Evolutionary conservation across 2,329 filamentous ascomycete species (phyloP), one percentile per base, ranked within the genome.

Genomic region (Chaetomium globosum): DNA sequence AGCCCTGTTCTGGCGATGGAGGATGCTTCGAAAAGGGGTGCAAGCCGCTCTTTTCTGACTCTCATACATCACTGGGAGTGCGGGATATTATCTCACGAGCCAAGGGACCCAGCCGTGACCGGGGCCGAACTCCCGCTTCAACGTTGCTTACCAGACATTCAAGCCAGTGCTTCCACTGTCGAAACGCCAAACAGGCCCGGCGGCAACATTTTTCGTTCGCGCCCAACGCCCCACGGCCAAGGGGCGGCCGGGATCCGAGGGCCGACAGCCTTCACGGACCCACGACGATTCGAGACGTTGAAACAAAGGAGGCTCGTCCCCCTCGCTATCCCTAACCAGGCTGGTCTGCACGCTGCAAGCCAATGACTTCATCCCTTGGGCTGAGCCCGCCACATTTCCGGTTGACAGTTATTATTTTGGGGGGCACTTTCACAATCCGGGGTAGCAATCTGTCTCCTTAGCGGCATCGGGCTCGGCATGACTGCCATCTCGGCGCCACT

Each of bases 401-500:
- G n/a, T 9, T 21, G 26, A 52, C 31, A n/a, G 9, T 39, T 26
- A 13, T n/a, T 23, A 39, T 10, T 9, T 12, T 12, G 23, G 10
- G 23, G 28, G 28, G 36, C 13, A 53, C 49, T 53, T 53, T 61
- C 33, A 61, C 46, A 61, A 54, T 23, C 59, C 33, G 36, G 59
- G 49, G 59, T 53, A 46, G 49, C 49, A 53, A 19, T 26, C 19
- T 23, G 31, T 43, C 39, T 43, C 39, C 39, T 43, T 43, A 43
- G 39, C 30, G 54, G 58, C 36, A 39, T 46, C 53, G 58, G 46
- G 58, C 63, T 48, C 58, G 63, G 63, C 59, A 49, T 52, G 3
- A 53, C 58, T 61, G 23, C 58, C 13, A 28, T 30, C 43, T 51
- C 55, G 61, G 49, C 55, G 31, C n/a, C 39, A 53, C 61, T 39